These are phyloP conservation scores for Drosera capensis DNA, from an alignment of 148 eudicot genomes.

Conservation along the genomic window DNA sequence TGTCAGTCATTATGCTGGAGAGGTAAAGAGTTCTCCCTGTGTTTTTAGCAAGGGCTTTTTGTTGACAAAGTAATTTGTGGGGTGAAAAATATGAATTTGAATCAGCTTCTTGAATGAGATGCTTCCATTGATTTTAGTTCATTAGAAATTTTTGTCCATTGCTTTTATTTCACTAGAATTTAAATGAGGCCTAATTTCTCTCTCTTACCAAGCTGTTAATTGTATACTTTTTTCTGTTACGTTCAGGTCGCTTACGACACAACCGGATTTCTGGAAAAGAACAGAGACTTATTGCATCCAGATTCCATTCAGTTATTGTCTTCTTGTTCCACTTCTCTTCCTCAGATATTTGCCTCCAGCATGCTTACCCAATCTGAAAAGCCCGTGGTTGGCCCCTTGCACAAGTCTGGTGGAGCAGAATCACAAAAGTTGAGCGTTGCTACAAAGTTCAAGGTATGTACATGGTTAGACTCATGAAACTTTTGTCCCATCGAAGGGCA, in stretches of 20 bases:
- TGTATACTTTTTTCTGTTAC: not conserved
- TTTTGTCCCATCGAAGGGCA: not conserved
- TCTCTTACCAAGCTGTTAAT: too few relatives aligned
- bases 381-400: slow-evolving; percentile 64
- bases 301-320: slow-evolving; percentile 73
- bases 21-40: too few relatives aligned
- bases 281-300: slow-evolving; percentile 73
- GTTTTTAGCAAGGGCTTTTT: too few relatives aligned
- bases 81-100: too few relatives aligned
- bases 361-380: slow-evolving; percentile 74
- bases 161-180: too few relatives aligned
- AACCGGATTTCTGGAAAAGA: slow-evolving; percentile 86
- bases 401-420: slow-evolving; percentile 95
- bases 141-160: too few relatives aligned
- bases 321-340: slow-evolving; percentile 61
- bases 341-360: slow-evolving; percentile 64
- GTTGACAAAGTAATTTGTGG: too few relatives aligned
- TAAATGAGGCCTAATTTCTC: too few relatives aligned
- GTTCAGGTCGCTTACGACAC: slow-evolving; percentile 80
- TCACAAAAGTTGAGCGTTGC: slow-evolving; percentile 90
- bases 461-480: too few relatives aligned
- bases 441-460: slow-evolving; percentile 78
- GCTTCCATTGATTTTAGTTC: slow-evolving; percentile 1
- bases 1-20: slow-evolving; percentile 92
- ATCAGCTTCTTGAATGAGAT: slow-evolving; percentile 1